These are phyloP conservation scores for Chamaecyparis obtusa DNA, from an alignment of 75 land plant species.

Conservation along the genomic window DNA sequence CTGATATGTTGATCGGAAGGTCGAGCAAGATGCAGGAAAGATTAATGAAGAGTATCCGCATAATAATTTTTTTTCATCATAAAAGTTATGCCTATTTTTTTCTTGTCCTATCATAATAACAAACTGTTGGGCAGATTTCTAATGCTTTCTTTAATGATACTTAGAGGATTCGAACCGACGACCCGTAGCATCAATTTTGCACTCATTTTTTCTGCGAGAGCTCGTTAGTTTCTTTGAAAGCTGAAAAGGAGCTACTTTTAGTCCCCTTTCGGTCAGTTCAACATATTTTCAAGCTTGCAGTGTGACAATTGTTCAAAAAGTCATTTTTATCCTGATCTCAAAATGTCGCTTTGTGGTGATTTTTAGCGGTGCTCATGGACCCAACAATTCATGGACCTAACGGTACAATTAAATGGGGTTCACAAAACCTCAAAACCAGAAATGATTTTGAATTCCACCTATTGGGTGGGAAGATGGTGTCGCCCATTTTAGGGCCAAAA, in stretches of 20 bases:
- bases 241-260: background rate
- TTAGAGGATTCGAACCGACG: no score
- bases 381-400: no score
- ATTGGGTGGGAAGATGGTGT: no score
- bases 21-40: background rate
- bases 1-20: background rate
- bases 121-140: no score
- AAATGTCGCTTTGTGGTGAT: background rate
- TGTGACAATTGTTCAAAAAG: background rate
- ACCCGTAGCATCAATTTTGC: background rate
- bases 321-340: background rate
- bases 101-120: no score
- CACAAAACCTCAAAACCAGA: no score
- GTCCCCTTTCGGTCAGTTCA: background rate
- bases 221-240: background rate
- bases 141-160: no score
- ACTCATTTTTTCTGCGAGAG: background rate
- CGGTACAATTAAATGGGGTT: no score
- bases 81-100: no score
- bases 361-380: background rate
- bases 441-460: no score
- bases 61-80: no score
- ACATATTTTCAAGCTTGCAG: background rate
- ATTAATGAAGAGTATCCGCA: background rate
- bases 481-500: no score